A percentile compares a stretch with the other conserved stretches of the same genome.
phyloP scores from a whole-genome alignment of 352 stramenopile genomes.

The Phytophthora podocarpi region DNA sequence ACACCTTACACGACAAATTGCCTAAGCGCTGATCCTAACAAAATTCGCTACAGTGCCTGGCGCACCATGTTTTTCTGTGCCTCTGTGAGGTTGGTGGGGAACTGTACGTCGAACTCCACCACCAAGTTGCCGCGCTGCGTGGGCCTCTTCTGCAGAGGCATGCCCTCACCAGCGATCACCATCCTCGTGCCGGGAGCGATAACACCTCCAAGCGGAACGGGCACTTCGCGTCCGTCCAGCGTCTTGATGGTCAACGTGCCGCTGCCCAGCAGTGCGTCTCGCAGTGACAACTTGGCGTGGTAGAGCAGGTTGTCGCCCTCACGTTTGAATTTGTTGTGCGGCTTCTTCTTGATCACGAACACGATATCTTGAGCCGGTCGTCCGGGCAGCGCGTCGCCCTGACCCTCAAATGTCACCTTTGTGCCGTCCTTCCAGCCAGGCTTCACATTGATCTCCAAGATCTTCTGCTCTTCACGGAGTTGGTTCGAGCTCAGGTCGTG shows the following conservation, averaged over 20 bases:
- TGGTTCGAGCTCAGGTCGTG: constrained; percentile 77
- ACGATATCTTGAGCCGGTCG: constrained; percentile 95
- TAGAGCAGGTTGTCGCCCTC: constrained; percentile 96
- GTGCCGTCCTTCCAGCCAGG: constrained; percentile 98
- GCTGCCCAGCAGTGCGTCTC: constrained; percentile 93
- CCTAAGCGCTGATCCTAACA: not conserved
- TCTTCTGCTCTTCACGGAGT: constrained; percentile 94
- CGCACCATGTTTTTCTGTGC: constrained; percentile 74
- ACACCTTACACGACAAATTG: not conserved
- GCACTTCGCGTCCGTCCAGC: constrained; percentile 93
- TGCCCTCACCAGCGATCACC: constrained; percentile 94
- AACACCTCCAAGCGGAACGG: constrained; percentile 90
- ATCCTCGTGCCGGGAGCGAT: constrained; percentile 93
- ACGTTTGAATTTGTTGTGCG: constrained; percentile 92
- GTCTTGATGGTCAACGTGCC: constrained; percentile 93
- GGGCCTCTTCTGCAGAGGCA: constrained; percentile 91
- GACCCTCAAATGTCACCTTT: constrained; percentile 95
- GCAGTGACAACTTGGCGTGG: constrained; percentile 94
- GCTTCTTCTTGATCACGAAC: constrained; percentile 93
- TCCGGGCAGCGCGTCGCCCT: constrained; percentile 90
- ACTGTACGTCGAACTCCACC: constrained; percentile 98
- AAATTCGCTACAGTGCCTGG: constrained; percentile 62
- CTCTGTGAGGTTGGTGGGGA: constrained; percentile 91
- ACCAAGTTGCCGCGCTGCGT: constrained; percentile 92
- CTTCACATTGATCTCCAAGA: constrained; percentile 95